Conservation (phyloP, 2,329 filamentous ascomycete genomes). For the Talaromyces verruculosus region DNA sequence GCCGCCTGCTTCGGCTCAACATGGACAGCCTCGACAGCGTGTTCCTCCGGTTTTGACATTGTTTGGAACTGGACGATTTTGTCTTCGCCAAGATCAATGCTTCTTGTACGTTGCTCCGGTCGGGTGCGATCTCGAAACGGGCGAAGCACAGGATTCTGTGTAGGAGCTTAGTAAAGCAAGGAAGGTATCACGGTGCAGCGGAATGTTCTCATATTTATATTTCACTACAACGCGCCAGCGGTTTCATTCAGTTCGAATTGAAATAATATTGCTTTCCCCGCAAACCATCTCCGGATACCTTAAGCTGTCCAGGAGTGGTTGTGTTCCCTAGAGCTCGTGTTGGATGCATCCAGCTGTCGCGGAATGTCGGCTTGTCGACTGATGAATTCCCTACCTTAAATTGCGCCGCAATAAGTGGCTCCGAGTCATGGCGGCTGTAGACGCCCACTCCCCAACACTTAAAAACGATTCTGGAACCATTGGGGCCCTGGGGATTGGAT, state of each 20-base stretch:
- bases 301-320: not conserved
- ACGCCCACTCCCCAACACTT: not conserved
- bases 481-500: conserved; percentile 2
- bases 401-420: conserved; percentile 3
- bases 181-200: not conserved
- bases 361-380: conserved; percentile 9
- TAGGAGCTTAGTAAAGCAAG: not conserved
- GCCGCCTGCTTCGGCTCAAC: not conserved
- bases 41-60: conserved; percentile 16
- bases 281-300: conserved; percentile 4
- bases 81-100: conserved; percentile 3
- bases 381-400: not conserved
- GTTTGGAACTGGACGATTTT: not conserved
- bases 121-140: not conserved
- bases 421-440: not conserved
- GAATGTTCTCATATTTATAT: conserved; percentile 7
- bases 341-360: not conserved
- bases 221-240: not conserved
- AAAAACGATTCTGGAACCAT: not conserved
- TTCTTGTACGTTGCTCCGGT: not conserved
- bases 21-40: conserved; percentile 7
- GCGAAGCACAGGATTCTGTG: not conserved
- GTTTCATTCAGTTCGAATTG: not conserved
- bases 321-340: not conserved
- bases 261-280: conserved; percentile 4